Conservation (phyloP, 345 rosid species). For the Cardamine resedifolia region DNA sequence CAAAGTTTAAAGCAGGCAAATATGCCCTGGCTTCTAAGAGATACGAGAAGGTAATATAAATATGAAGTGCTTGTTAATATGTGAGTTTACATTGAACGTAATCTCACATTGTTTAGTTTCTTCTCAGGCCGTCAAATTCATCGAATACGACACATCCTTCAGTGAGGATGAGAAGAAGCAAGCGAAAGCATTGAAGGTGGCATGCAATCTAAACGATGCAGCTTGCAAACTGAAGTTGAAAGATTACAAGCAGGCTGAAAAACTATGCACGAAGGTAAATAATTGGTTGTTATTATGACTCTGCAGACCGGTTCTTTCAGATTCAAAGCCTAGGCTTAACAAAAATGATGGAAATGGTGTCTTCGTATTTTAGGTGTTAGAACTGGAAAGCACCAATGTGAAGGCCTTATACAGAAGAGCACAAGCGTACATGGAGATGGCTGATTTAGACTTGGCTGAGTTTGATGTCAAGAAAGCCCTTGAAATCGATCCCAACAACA, state of each 20-base stretch:
- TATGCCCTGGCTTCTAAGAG: constrained; percentile 73
- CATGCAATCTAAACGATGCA: constrained; percentile 84
- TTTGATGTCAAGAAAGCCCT: constrained; percentile 76
- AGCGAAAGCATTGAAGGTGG: constrained; percentile 72
- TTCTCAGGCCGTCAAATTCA: constrained; percentile 70
- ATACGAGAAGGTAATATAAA: constrained; percentile 73
- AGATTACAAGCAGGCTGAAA: constrained; percentile 78
- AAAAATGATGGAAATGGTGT: neutral
- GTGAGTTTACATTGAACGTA: neutral
- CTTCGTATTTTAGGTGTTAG: constrained; percentile 54
- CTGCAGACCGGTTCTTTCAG: neutral
- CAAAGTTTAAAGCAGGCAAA: constrained; percentile 75
- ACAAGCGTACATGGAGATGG: constrained; percentile 66
- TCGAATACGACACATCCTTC: constrained; percentile 78
- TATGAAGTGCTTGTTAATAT: neutral
- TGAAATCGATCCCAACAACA: constrained; percentile 78
- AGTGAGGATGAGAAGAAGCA: constrained; percentile 81
- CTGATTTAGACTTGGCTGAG: constrained; percentile 82
- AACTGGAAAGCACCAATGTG: constrained; percentile 62
- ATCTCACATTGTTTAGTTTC: constrained; percentile 11
- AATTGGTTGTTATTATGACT: neutral
- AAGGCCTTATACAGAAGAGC: constrained; percentile 84
- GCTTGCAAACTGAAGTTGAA: constrained; percentile 87
- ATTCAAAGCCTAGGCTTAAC: neutral
- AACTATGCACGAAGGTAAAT: constrained; percentile 67